Conservation (phyloP, 305 asterid species). For the Rubia tinctorum region DNA sequence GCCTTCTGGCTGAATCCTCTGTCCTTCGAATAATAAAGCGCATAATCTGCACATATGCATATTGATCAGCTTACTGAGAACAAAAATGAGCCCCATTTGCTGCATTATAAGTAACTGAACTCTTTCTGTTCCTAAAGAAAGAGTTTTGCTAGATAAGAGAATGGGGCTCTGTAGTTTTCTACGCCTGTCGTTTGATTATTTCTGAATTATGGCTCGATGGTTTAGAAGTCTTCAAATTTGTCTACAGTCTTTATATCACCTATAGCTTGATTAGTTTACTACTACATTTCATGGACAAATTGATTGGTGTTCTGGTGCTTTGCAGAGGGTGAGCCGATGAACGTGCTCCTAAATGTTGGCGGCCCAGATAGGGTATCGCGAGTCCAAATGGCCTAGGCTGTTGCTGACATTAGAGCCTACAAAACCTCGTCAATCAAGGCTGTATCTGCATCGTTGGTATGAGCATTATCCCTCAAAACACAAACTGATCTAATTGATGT, state of each 20-base stretch:
- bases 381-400: constrained; percentile 93
- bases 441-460: constrained; percentile 79
- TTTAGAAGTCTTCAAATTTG: constrained; percentile 2
- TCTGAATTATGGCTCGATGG: background rate
- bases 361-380: constrained; percentile 88
- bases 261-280: background rate
- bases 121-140: background rate
- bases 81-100: background rate
- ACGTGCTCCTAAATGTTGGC: constrained; percentile 70
- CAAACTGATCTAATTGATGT: background rate
- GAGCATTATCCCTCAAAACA: constrained; percentile 6
- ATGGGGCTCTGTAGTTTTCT: background rate
- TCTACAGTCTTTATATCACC: background rate
- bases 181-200: background rate
- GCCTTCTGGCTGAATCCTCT: background rate
- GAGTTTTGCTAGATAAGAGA: background rate
- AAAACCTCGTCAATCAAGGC: constrained; percentile 57
- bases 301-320: constrained; percentile 10
- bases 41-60: too few relatives aligned
- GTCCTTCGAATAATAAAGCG: background rate
- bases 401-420: constrained; percentile 63
- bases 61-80: too few relatives aligned
- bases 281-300: background rate
- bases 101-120: too few relatives aligned
- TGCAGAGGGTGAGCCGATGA: constrained; percentile 59